Evolutionary conservation across 495 filamentous ascomycete genomes (phyloP).

Genomic region (Platismatia glauca): DNA sequence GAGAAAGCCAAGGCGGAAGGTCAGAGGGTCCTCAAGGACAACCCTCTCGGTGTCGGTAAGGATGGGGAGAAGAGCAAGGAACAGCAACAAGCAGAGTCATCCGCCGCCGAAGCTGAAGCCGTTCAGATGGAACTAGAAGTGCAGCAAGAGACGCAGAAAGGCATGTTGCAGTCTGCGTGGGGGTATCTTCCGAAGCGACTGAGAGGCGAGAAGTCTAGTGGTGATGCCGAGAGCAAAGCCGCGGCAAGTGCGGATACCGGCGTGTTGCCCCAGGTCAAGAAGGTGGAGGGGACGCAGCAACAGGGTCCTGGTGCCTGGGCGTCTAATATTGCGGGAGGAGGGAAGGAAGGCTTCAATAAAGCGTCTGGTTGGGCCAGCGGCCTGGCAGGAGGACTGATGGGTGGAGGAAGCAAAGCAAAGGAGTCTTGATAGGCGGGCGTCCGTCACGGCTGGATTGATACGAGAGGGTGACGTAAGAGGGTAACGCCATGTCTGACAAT

Average conservation of each 20-base stretch:
- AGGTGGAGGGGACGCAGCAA: constrained; percentile 2
- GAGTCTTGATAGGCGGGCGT: neutral
- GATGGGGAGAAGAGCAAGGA: constrained; percentile 34
- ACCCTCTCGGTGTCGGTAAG: constrained; percentile 28
- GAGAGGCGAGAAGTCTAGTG: constrained; percentile 10
- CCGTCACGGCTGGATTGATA: neutral
- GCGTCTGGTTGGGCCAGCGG: constrained; percentile 8
- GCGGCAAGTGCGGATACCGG: constrained; percentile 11
- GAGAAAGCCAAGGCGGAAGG: constrained; percentile 31
- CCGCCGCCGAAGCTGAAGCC: constrained; percentile 23
- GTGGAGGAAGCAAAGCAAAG: constrained; percentile 7
- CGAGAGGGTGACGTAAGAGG: neutral
- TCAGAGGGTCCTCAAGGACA: constrained; percentile 25
- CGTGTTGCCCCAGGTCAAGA: neutral
- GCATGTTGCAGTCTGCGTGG: constrained; percentile 30
- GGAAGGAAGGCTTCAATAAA: constrained; percentile 11
- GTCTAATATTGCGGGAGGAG: constrained; percentile 9
- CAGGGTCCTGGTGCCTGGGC: constrained; percentile 9
- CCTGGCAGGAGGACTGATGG: constrained; percentile 8
- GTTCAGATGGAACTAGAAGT: constrained; percentile 35
- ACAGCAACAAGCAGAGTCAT: constrained; percentile 16
- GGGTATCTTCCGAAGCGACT: constrained; percentile 10
- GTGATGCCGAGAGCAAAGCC: constrained; percentile 10
- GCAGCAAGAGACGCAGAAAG: constrained; percentile 46
- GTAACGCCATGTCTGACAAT: neutral